Evolutionary conservation across 768 basidiomycete genomes (phyloP).

Genomic region (Dioszegia crocea): DNA sequence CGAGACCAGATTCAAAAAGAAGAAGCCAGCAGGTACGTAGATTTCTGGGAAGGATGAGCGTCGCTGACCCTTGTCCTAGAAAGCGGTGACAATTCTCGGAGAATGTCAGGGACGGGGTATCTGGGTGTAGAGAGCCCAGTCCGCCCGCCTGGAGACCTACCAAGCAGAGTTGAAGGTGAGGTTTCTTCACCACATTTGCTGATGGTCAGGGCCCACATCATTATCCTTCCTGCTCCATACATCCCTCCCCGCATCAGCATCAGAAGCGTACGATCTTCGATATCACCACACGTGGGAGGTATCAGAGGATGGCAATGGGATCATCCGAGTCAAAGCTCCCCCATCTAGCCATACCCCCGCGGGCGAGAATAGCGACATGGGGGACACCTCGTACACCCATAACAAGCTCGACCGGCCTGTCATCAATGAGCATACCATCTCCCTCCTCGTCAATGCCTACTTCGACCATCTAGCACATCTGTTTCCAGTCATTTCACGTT

Average conservation of each 20-base stretch:
- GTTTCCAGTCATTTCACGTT: slow-evolving; percentile 79
- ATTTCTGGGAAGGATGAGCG: background rate
- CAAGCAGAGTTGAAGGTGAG: slow-evolving; percentile 46
- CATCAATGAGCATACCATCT: slow-evolving; percentile 41
- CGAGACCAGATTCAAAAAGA: slow-evolving; percentile 98
- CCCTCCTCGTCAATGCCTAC: slow-evolving; percentile 78
- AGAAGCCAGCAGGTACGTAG: slow-evolving; percentile 65
- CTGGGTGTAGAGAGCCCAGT: background rate
- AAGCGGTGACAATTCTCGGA: background rate
- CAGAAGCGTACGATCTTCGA: slow-evolving; percentile 80
- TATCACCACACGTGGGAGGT: slow-evolving; percentile 87
- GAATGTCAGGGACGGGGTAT: too few species aligned
- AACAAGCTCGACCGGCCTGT: slow-evolving; percentile 36
- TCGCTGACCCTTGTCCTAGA: slow-evolving; percentile 1
- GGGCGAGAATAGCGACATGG: slow-evolving; percentile 16
- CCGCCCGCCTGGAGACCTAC: slow-evolving; percentile 8
- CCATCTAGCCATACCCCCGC: slow-evolving; percentile 15
- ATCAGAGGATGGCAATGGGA: slow-evolving; percentile 73
- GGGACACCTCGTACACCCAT: slow-evolving; percentile 23
- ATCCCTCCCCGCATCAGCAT: slow-evolving; percentile 77
- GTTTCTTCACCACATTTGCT: slow-evolving; percentile 47
- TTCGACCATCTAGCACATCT: slow-evolving; percentile 82
- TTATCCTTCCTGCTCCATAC: slow-evolving; percentile 84
- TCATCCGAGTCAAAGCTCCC: slow-evolving; percentile 57
- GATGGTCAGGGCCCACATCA: slow-evolving; percentile 70